Conservation (phyloP, 768 basidiomycete species). For the Boletus vermiculosoides region DNA sequence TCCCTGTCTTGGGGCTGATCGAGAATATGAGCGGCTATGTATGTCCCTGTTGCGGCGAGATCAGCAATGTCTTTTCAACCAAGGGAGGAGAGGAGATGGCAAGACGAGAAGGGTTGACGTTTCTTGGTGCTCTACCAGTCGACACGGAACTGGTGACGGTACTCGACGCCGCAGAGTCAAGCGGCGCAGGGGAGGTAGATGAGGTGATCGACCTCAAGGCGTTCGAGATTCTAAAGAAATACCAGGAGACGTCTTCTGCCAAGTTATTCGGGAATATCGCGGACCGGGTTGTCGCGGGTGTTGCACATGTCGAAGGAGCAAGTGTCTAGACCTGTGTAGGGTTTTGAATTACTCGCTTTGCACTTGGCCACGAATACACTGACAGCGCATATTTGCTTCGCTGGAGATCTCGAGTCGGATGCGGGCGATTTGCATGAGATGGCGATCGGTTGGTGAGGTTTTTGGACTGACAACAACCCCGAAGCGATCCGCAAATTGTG, state of each 20-base stretch:
- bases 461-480: background rate
- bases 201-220: conserved; percentile 27
- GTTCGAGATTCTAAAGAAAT: conserved; percentile 58
- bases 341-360: background rate
- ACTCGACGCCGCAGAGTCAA: conserved; percentile 63
- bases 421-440: background rate
- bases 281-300: conserved; percentile 37
- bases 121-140: conserved; percentile 88
- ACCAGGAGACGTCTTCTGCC: conserved; percentile 66
- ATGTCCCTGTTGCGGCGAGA: conserved; percentile 95
- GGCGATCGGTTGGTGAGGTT: background rate
- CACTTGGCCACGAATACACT: background rate
- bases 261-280: conserved; percentile 65
- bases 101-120: conserved; percentile 63
- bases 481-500: conserved; percentile 12
- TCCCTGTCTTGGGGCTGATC: conserved; percentile 88
- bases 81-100: conserved; percentile 93
- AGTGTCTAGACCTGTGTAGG: background rate
- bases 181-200: conserved; percentile 18
- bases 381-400: background rate
- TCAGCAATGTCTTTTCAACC: conserved; percentile 92
- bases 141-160: conserved; percentile 88
- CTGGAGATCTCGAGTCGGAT: background rate
- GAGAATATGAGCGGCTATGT: conserved; percentile 99
- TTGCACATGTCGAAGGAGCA: conserved; percentile 20